Conservation (phyloP, 257 asterid genomes). For the Rhazya stricta region DNA sequence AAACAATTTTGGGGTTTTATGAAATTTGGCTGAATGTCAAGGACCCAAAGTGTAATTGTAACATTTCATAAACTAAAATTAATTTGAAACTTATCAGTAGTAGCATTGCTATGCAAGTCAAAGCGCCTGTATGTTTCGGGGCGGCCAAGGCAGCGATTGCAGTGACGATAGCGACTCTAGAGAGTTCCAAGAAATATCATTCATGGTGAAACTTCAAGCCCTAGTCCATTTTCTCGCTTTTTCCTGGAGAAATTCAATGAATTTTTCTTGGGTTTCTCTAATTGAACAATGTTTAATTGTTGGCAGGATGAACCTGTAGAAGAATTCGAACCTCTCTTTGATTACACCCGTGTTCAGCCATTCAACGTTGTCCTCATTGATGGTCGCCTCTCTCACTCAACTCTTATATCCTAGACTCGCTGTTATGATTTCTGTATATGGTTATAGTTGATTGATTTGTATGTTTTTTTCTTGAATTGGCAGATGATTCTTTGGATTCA, state of each 20-base stretch:
- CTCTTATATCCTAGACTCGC: not conserved
- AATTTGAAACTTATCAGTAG: too few relatives aligned
- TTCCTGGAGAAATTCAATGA: not conserved
- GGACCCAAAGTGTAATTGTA: too few relatives aligned
- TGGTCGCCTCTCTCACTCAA: conserved; percentile 37
- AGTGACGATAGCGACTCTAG: not conserved
- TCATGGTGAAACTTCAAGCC: conserved; percentile 3
- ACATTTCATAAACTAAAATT: too few relatives aligned
- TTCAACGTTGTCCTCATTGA: conserved; percentile 33
- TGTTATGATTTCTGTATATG: not conserved
- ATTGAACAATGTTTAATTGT: not conserved
- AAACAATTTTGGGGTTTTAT: too few relatives aligned
- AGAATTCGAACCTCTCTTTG: conserved; percentile 92
- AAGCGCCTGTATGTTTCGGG: not conserved
- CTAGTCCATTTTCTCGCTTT: not conserved
- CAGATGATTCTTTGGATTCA: conserved; percentile 62
- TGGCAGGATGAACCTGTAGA: conserved; percentile 54
- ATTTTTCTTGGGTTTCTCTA: not conserved
- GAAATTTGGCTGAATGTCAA: too few relatives aligned
- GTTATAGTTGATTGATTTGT: not conserved
- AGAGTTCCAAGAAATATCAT: not conserved
- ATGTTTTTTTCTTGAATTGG: conserved; percentile 14
- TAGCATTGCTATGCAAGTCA: too few relatives aligned
- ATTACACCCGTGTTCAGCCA: conserved; percentile 87
- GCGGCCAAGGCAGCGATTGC: not conserved